A percentile compares a stretch with the other conserved stretches of the same genome.
Evolutionary conservation across 371 early-diverging fungal species (phyloP).

Genomic region (Apophysomyces variabilis): DNA sequence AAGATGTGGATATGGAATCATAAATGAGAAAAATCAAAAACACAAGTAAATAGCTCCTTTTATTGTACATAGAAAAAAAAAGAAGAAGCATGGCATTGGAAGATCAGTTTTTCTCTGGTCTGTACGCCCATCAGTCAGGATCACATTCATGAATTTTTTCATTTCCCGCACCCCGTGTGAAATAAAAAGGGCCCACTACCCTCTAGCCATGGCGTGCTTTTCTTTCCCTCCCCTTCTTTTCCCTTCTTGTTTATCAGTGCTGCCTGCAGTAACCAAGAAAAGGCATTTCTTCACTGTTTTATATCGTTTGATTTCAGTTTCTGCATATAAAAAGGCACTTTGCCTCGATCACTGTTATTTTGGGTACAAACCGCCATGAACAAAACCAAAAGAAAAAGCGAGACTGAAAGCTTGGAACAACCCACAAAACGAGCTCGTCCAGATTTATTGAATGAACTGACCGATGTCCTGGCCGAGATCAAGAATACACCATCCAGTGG

Average conservation of each 20-base stretch:
- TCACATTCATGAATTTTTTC: not conserved
- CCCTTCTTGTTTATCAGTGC: not conserved
- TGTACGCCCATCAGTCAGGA: too few relatives aligned
- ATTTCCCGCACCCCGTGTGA: not conserved
- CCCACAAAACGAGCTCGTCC: constrained; percentile 17
- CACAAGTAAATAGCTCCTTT: too few relatives aligned
- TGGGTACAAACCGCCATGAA: constrained; percentile 11
- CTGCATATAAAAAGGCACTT: not conserved
- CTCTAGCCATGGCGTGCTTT: not conserved
- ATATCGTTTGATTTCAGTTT: constrained; percentile 9
- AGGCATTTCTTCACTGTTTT: not conserved
- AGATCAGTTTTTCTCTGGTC: too few relatives aligned
- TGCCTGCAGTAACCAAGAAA: not conserved
- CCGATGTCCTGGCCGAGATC: constrained; percentile 28
- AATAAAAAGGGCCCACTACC: not conserved
- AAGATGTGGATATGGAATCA: constrained; percentile 33
- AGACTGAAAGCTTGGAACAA: not conserved
- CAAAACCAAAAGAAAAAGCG: constrained; percentile 7
- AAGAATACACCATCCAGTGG: constrained; percentile 36
- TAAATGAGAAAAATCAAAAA: not conserved
- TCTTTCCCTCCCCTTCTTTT: not conserved
- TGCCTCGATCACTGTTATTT: constrained; percentile 1
- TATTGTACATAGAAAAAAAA: too few relatives aligned
- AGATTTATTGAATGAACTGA: constrained; percentile 23
- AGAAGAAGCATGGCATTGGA: too few relatives aligned